phyloP scores from a whole-genome alignment of 371 early-diverging fungal species.

The Gilbertella persicaria region DNA sequence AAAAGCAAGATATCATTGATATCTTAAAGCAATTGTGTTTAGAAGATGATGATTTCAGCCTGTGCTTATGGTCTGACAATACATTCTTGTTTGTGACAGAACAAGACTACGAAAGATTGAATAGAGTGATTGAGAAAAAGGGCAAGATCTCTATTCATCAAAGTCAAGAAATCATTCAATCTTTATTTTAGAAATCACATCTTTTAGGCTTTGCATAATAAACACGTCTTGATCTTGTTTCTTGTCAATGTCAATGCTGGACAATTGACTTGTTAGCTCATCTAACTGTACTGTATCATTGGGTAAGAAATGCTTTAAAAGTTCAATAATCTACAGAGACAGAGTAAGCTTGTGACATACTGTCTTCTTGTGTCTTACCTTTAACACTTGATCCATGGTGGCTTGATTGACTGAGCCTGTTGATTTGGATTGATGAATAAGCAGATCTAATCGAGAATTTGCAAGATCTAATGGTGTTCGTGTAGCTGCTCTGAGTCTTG shows the following conservation, averaged over 20 bases:
- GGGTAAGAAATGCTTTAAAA: conserved; percentile 36
- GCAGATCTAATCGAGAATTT: conserved; percentile 37
- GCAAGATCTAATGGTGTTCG: conserved; percentile 43
- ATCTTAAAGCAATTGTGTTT: conserved; percentile 22
- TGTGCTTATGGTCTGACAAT: conserved; percentile 25
- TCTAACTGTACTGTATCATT: conserved; percentile 15
- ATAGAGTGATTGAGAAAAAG: conserved; percentile 2
- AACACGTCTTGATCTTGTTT: conserved; percentile 10
- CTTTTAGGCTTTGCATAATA: conserved; percentile 21
- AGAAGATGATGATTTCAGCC: conserved; percentile 17
- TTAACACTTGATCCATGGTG: conserved; percentile 25
- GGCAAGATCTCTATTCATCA: conserved; percentile 26
- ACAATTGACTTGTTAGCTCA: conserved; percentile 16
- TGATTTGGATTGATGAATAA: conserved; percentile 24
- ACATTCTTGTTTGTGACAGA: conserved; percentile 26
- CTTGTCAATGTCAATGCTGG: conserved; percentile 3
- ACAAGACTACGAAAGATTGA: conserved; percentile 18
- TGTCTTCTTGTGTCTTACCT: conserved; percentile 14
- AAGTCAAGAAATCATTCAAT: conserved; percentile 3
- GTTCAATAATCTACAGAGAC: conserved; percentile 34
- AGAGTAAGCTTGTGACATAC: neutral
- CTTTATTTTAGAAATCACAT: conserved; percentile 24
- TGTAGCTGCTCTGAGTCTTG: conserved; percentile 13
- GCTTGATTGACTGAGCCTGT: neutral
- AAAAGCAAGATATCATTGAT: conserved; percentile 14